Evolutionary conservation across 176 grass and related monocot species (phyloP).

Genomic region (Hsuehochloa calcarea): DNA sequence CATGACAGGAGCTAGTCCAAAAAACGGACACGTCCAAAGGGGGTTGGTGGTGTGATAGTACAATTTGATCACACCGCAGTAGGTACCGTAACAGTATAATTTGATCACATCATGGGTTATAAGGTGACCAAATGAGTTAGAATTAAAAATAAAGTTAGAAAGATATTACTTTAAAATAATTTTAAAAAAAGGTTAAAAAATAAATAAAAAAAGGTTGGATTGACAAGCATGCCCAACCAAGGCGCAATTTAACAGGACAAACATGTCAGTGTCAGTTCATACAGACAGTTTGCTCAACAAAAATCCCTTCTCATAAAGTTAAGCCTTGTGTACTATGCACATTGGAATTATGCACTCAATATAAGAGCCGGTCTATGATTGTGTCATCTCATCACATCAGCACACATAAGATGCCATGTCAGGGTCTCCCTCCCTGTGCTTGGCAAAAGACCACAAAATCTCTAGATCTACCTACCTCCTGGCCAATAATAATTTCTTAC

Average conservation of each 20-base stretch:
- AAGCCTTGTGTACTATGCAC: neutral
- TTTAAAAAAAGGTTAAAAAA: too few relatives aligned
- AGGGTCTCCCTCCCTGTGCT: neutral
- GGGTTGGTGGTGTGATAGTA: too few relatives aligned
- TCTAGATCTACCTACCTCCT: slow-evolving; percentile 39
- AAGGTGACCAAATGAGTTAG: too few relatives aligned
- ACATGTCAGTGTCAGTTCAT: neutral
- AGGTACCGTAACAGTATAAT: too few relatives aligned
- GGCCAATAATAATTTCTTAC: neutral
- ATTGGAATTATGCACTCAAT: neutral
- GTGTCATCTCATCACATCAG: slow-evolving; percentile 29
- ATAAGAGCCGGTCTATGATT: slow-evolving; percentile 7
- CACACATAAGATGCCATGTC: slow-evolving; percentile 26
- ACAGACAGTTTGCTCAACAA: neutral
- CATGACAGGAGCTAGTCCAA: too few relatives aligned
- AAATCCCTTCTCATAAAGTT: neutral
- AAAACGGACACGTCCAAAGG: too few relatives aligned
- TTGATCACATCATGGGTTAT: too few relatives aligned
- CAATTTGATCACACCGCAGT: too few relatives aligned
- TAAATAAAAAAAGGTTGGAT: too few relatives aligned
- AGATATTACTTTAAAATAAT: too few relatives aligned
- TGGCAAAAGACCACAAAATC: slow-evolving; percentile 49
- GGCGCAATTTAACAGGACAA: neutral
- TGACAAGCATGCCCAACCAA: neutral
- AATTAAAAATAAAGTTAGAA: too few relatives aligned